Percentiles rank a stretch among this genome's conserved stretches.
phyloP scores from a whole-genome alignment of 2,329 filamentous ascomycete genomes.

The Akanthomyces uredinophilus region DNA sequence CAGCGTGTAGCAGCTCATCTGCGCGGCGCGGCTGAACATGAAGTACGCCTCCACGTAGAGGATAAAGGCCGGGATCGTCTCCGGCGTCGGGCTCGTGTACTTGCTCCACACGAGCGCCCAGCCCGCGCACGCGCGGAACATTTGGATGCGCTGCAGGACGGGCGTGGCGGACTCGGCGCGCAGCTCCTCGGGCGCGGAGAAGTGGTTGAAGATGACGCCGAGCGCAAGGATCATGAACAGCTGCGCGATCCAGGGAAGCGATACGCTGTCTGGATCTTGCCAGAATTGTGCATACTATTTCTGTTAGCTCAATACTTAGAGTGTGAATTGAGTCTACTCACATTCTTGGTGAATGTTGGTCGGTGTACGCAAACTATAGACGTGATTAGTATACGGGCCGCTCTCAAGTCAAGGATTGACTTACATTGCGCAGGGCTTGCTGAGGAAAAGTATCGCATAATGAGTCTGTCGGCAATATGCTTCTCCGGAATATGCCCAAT shows the following conservation, averaged over 20 bases:
- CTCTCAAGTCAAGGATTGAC: slow-evolving; percentile 16
- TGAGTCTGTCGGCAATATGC: slow-evolving; percentile 42
- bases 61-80: slow-evolving; percentile 46
- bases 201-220: slow-evolving; percentile 41
- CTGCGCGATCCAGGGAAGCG: slow-evolving; percentile 45
- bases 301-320: background rate
- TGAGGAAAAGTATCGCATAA: slow-evolving; percentile 50
- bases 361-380: slow-evolving; percentile 46
- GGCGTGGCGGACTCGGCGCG: slow-evolving; percentile 34
- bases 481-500: slow-evolving; percentile 43
- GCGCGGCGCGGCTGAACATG: slow-evolving; percentile 43
- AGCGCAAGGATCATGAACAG: slow-evolving; percentile 44
- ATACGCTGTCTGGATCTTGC: slow-evolving; percentile 33
- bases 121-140: slow-evolving; percentile 45
- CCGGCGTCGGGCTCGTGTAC: slow-evolving; percentile 44
- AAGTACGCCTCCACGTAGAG: slow-evolving; percentile 52
- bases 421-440: slow-evolving; percentile 48
- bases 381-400: slow-evolving; percentile 12
- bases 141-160: slow-evolving; percentile 40
- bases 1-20: slow-evolving; percentile 51
- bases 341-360: slow-evolving; percentile 44
- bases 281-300: slow-evolving; percentile 47
- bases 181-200: slow-evolving; percentile 40
- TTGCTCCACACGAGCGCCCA: slow-evolving; percentile 46
- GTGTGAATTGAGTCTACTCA: slow-evolving; percentile 22